Base-by-base conservation (phyloP, 495 filamentous ascomycete genomes). In the Neurospora africana region DNA sequence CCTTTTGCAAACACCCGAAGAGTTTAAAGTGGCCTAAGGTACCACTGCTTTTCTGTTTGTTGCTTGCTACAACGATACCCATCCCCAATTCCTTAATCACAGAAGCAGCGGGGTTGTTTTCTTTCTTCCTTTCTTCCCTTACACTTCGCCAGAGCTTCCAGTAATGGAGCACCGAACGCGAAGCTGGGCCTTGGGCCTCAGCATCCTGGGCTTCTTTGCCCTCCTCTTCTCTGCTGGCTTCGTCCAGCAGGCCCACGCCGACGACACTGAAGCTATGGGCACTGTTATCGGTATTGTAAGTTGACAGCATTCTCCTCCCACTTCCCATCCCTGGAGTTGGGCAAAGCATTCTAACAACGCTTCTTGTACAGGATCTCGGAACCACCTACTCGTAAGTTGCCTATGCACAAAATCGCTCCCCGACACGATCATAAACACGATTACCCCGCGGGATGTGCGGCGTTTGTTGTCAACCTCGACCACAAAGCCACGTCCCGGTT, bases 271-370 rank as follows among this genome's bases (percentile, higher is more conserved):
- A 65, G 91, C 89, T 76, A 93, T 92, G 82, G 93, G 94, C 79
- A 94, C 90, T 74, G 93, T 97, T 73, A 95, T 99, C 79, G 95
- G 95, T 90, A 99, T 99, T 82, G 84, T 86, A 81, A 77, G 84
- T 84, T 47, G 11, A 53, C 53, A 30, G 13, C 53, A 17, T 67
- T 23, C 40, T 39, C 47, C 70, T 11, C 38, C 40, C 21, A n/a
- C n/a, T 30, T 13, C 21, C 15, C 19, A 19, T 27, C 61, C 21
- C 39, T 4, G 11, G 68, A 15, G 9, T 70, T 4, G 69, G 23
- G 15, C 7, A 40, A 13, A 23, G n/a, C 67, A 70, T 65, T 35
- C 76, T 79, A 75, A 77, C 75, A 65, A 68, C 7, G n/a, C 13
- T 7, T 23, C 19, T 38, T 65, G 10, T 61, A 39, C 69, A 86